These are phyloP conservation scores for Daedalea quercina DNA, from an alignment of 768 basidiomycete species.

Conservation along the genomic window DNA sequence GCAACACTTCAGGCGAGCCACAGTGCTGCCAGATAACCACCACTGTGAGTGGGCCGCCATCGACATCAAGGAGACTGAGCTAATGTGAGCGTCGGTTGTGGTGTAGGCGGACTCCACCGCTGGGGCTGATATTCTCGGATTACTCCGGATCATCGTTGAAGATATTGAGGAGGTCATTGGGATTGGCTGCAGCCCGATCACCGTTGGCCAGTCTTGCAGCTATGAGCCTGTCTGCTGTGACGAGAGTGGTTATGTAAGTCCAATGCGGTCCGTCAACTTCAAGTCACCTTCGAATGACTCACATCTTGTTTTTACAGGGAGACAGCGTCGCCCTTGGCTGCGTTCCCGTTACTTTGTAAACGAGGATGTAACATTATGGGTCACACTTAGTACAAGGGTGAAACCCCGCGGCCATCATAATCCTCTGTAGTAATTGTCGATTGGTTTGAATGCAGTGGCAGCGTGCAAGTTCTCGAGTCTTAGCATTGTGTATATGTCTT, in stretches of 20 bases:
- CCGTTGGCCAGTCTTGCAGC: slow-evolving; percentile 9
- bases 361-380: no score
- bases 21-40: slow-evolving; percentile 6
- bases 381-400: no score
- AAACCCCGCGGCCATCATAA: no score
- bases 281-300: no score
- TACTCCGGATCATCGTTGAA: slow-evolving; percentile 11
- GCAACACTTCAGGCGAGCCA: not conserved
- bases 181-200: slow-evolving; percentile 11
- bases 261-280: no score
- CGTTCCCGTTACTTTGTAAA: not conserved
- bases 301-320: slow-evolving; percentile 3
- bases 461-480: no score
- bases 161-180: slow-evolving; percentile 10
- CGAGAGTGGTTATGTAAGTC: slow-evolving; percentile 11
- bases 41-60: not conserved
- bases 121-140: slow-evolving; percentile 2
- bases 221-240: slow-evolving; percentile 10
- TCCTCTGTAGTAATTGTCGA: no score
- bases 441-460: no score
- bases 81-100: not conserved
- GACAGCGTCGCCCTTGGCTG: slow-evolving; percentile 13
- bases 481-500: no score
- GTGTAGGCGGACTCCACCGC: slow-evolving; percentile 1
- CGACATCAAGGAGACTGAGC: not conserved